phyloP scores from a whole-genome alignment of 106 monocot species.

The Dioscorea alata region DNA sequence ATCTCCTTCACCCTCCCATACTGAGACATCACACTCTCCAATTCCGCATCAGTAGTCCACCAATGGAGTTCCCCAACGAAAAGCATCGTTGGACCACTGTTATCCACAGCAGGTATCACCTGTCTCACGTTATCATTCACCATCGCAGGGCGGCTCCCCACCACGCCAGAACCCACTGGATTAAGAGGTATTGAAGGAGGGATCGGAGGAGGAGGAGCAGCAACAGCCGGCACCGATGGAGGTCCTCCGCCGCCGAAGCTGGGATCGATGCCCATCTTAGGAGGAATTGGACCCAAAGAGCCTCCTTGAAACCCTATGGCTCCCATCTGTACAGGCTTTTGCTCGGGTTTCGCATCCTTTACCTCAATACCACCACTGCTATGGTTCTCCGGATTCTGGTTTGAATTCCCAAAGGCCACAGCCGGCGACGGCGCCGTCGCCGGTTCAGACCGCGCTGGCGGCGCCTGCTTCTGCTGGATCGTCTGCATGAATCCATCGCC shows the following conservation, averaged over 20 bases:
- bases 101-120: slow-evolving; percentile 4
- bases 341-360: not conserved
- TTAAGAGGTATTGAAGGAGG: not conserved
- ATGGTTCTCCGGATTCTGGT: not conserved
- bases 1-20: slow-evolving; percentile 65
- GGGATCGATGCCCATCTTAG: slow-evolving; percentile 1
- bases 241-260: slow-evolving; percentile 2
- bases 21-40: slow-evolving; percentile 39
- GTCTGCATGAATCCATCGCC: slow-evolving; percentile 20
- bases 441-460: not conserved
- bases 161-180: not conserved
- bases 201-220: not conserved
- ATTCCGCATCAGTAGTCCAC: slow-evolving; percentile 77
- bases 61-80: slow-evolving; percentile 68
- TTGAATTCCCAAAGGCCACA: not conserved
- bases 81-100: slow-evolving; percentile 33
- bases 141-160: not conserved
- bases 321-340: not conserved
- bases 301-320: not conserved
- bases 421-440: not conserved
- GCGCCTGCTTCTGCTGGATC: slow-evolving; percentile 11
- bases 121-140: slow-evolving; percentile 8
- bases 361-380: too few relatives aligned
- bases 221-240: not conserved
- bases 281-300: not conserved